phyloP scores from a whole-genome alignment of 1,139 yeast species.

The Candida sp. region DNA sequence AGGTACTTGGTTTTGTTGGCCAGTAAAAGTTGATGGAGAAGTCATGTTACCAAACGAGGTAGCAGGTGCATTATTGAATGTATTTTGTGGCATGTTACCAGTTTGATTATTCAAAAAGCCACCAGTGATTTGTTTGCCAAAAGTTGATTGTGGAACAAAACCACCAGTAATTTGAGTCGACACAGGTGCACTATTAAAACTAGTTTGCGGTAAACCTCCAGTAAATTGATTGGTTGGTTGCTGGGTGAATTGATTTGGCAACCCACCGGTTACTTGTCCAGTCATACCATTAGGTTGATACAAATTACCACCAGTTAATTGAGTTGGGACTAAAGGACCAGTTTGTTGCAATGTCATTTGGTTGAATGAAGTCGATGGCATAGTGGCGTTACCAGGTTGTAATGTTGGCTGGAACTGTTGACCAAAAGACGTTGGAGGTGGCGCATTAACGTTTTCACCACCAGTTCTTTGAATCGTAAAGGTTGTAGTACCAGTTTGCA shows the following conservation, averaged over 20 bases:
- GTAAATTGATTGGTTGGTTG: too few species aligned
- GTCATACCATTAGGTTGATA: constrained; percentile 3
- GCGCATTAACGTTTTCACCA: constrained; percentile 39
- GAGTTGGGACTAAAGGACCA: constrained; percentile 24
- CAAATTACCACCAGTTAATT: constrained; percentile 26
- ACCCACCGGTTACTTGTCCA: constrained; percentile 2
- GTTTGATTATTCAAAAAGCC: constrained; percentile 15
- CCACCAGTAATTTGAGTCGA: constrained; percentile 26
- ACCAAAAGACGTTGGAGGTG: constrained; percentile 44
- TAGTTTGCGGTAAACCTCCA: constrained; percentile 9
- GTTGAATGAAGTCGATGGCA: constrained; percentile 46
- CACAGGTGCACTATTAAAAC: constrained; percentile 11
- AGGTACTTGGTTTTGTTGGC: constrained; percentile 14
- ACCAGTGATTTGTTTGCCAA: constrained; percentile 39
- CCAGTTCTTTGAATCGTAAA: constrained; percentile 31
- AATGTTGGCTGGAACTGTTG: constrained; percentile 30
- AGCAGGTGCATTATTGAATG: constrained; percentile 11
- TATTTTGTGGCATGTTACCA: constrained; percentile 14
- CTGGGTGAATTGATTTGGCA: too few species aligned
- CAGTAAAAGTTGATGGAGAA: constrained; percentile 13
- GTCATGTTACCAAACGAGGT: constrained; percentile 10
- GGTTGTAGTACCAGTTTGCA: constrained; percentile 48
- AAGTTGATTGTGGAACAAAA: constrained; percentile 46
- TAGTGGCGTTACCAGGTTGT: constrained; percentile 31
- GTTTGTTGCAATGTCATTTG: constrained; percentile 24